phyloP scores from a whole-genome alignment of 2,329 filamentous ascomycete species.

The Colletotrichum sp. region DNA sequence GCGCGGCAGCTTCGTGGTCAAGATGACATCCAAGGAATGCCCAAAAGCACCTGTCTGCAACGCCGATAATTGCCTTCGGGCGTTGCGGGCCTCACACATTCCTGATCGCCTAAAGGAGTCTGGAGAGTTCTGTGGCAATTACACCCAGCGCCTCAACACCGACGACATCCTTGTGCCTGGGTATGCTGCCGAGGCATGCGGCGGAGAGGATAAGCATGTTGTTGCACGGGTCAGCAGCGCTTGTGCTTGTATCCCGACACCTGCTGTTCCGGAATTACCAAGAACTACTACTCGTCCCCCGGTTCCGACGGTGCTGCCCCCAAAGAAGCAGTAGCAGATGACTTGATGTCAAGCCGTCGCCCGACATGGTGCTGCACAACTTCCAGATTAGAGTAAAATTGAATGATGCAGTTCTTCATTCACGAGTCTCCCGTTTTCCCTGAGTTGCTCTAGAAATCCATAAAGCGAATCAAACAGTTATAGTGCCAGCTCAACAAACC shows the following conservation, averaged over 20 bases:
- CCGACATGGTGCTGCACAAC: background rate
- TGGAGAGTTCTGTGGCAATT: slow-evolving; percentile 23
- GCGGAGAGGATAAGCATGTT: background rate
- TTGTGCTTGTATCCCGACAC: slow-evolving; percentile 24
- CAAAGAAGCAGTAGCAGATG: background rate
- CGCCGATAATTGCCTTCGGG: slow-evolving; percentile 26
- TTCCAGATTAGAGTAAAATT: background rate
- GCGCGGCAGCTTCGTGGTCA: slow-evolving; percentile 26
- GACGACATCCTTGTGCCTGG: slow-evolving; percentile 19
- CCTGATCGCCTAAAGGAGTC: slow-evolving; percentile 23
- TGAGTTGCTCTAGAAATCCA: background rate
- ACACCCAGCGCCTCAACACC: slow-evolving; percentile 1
- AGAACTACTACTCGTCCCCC: slow-evolving; percentile 26
- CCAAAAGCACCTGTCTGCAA: slow-evolving; percentile 17
- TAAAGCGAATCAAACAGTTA: background rate
- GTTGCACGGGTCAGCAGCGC: slow-evolving; percentile 24
- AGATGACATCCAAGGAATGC: slow-evolving; percentile 25
- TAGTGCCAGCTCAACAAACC: background rate
- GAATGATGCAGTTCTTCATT: background rate
- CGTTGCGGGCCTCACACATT: slow-evolving; percentile 20
- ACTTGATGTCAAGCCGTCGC: background rate
- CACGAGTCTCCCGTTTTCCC: background rate
- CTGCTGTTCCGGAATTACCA: slow-evolving; percentile 26
- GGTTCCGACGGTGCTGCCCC: slow-evolving; percentile 25
- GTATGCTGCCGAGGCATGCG: slow-evolving; percentile 22